Conservation (phyloP, 2,329 filamentous ascomycete genomes). For the Alternaria ethzedia region DNA sequence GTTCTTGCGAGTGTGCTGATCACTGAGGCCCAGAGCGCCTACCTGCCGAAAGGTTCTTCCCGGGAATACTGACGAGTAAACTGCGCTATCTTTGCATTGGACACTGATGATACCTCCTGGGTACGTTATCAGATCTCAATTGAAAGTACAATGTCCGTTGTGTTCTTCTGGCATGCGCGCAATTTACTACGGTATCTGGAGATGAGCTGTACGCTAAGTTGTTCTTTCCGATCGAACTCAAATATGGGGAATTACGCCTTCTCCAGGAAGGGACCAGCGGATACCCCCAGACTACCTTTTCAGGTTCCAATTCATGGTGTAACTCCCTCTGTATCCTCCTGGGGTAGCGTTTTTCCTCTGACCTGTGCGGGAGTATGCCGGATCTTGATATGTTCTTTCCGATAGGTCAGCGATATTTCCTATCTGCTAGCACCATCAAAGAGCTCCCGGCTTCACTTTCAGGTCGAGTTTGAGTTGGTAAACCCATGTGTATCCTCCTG, state of each 20-base stretch:
- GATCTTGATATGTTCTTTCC: not conserved
- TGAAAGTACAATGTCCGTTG: not conserved
- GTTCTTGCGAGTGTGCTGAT: no score
- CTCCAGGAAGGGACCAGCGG: not conserved
- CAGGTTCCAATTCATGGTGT: not conserved
- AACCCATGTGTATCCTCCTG: not conserved
- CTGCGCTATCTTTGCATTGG: no score
- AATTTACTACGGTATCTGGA: not conserved
- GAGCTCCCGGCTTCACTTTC: not conserved
- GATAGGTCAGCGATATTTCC: not conserved
- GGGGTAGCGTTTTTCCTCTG: not conserved
- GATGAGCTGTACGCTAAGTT: not conserved
- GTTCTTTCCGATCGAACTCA: not conserved
- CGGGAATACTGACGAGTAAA: no score
- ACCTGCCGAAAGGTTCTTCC: no score
- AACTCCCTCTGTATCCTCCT: not conserved
- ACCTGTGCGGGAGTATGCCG: not conserved
- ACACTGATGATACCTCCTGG: not conserved
- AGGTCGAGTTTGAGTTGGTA: not conserved
- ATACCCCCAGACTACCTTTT: not conserved
- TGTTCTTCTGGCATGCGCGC: not conserved
- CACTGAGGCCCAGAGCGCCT: no score
- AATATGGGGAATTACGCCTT: not conserved
- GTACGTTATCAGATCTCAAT: not conserved
- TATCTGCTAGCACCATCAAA: not conserved